Evolutionary conservation across 1,284 basidiomycete species (phyloP).

Genomic region (Ganoderma boninense): DNA sequence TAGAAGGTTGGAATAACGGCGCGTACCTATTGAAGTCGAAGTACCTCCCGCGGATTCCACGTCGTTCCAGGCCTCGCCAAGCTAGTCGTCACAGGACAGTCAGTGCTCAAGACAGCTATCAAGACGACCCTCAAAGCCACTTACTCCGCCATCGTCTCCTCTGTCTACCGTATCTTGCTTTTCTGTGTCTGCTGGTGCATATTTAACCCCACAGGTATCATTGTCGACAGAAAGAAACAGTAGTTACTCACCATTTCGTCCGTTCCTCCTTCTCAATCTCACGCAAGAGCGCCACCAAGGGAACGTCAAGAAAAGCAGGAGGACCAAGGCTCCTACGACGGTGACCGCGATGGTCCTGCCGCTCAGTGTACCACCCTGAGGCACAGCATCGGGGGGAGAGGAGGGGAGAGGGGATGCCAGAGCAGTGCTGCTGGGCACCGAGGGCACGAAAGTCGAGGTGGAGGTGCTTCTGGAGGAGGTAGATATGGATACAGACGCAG

Average conservation of each 20-base stretch:
- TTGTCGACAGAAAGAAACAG: neutral
- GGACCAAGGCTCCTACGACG: neutral
- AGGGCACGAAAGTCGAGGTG: neutral
- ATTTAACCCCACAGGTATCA: neutral
- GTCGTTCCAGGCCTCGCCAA: no score
- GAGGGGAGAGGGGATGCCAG: neutral
- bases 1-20: neutral
- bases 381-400: neutral
- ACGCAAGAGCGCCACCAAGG: neutral
- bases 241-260: neutral
- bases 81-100: no score
- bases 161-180: neutral
- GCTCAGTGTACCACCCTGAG: neutral
- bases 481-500: neutral
- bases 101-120: no score
- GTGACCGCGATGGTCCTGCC: neutral
- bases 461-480: neutral
- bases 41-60: no score
- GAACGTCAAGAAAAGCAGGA: neutral
- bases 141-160: neutral
- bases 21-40: no score
- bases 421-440: no score
- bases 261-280: neutral
- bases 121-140: no score
- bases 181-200: neutral